Conservation (phyloP, 306 rosid species). For the Abrus precatorius region DNA sequence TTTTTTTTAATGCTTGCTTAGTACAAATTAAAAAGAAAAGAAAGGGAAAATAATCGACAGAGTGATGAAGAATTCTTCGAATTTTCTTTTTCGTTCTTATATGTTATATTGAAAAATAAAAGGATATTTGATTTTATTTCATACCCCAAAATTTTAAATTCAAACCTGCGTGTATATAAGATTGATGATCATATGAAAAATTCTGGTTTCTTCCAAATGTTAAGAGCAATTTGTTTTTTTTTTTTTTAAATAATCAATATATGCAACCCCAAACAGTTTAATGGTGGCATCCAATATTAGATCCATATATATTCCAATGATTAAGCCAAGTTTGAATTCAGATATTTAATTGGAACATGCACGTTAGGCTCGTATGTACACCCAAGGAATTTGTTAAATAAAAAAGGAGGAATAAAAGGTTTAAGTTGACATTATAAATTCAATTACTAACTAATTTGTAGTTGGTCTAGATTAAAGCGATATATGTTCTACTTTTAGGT, state of each 20-base stretch:
- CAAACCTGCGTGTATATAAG: neutral
- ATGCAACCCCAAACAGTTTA: conserved; percentile 25
- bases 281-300: conserved; percentile 43
- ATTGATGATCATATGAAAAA: neutral
- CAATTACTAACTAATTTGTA: conserved; percentile 5
- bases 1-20: conserved; percentile 37
- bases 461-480: conserved; percentile 12
- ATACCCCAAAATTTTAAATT: neutral
- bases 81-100: neutral
- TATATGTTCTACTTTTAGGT: conserved; percentile 32
- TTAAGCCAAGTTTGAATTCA: conserved; percentile 42
- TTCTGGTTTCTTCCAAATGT: neutral
- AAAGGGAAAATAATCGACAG: neutral
- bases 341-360: conserved; percentile 53
- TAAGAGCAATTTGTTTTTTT: neutral
- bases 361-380: conserved; percentile 48
- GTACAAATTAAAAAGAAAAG: neutral
- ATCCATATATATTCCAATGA: conserved; percentile 54
- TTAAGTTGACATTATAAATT: conserved; percentile 33
- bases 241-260: conserved; percentile 1
- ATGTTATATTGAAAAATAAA: neutral
- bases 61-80: neutral
- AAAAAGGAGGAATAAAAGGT: neutral
- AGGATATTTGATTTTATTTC: neutral
- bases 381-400: conserved; percentile 42